These are phyloP conservation scores for Tricholomella constricta DNA, from an alignment of 768 basidiomycete species.

Conservation along the genomic window DNA sequence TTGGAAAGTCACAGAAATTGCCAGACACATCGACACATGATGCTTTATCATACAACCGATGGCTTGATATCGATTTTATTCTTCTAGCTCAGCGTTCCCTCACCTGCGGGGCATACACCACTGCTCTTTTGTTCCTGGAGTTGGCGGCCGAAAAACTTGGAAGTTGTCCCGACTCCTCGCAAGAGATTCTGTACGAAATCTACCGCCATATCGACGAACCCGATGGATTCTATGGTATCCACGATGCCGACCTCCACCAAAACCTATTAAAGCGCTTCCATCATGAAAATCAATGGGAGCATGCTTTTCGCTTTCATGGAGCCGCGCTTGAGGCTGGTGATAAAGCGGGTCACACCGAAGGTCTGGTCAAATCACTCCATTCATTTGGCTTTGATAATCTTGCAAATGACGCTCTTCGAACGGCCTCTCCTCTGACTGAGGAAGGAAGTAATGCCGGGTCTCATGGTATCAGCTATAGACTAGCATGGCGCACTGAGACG, in stretches of 20 bases:
- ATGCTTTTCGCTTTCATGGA: conserved; percentile 88
- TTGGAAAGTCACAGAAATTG: conserved; percentile 19
- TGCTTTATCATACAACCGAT: conserved; percentile 63
- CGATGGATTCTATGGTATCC: conserved; percentile 96
- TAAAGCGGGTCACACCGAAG: conserved; percentile 48
- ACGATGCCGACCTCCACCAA: conserved; percentile 71
- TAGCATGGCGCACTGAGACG: conserved; percentile 93
- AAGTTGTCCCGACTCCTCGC: conserved; percentile 34
- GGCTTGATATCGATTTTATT: conserved; percentile 78
- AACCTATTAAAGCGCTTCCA: conserved; percentile 86
- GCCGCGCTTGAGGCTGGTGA: conserved; percentile 73
- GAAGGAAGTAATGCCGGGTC: conserved; percentile 29
- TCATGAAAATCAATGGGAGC: conserved; percentile 92
- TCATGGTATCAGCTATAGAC: conserved; percentile 64
- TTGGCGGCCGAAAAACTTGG: conserved; percentile 54
- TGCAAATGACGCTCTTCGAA: conserved; percentile 70
- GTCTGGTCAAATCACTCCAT: conserved; percentile 80
- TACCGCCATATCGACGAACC: conserved; percentile 97
- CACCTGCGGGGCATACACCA: conserved; percentile 81
- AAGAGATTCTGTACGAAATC: conserved; percentile 85
- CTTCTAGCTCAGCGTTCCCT: conserved; percentile 76
- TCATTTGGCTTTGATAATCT: conserved; percentile 88
- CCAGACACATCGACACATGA: conserved; percentile 17
- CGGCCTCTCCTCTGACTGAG: conserved; percentile 31
- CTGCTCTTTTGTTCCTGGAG: conserved; percentile 88